Evolutionary conservation across 1,139 yeast genomes (phyloP).

Genomic region (Blastobotrys ciferrii): DNA sequence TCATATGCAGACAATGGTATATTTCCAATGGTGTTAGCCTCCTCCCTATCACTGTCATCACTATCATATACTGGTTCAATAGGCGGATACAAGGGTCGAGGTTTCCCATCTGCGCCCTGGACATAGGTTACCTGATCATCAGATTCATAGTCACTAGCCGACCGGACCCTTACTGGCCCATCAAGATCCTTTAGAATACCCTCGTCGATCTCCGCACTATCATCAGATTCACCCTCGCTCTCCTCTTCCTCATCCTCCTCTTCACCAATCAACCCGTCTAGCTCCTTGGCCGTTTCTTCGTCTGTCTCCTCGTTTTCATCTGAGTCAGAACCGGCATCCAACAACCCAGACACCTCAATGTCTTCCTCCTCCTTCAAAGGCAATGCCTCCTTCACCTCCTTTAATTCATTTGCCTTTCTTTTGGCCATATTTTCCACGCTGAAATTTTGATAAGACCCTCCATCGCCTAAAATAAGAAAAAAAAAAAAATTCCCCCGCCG

Average conservation of each 20-base stretch:
- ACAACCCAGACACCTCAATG: constrained; percentile 15
- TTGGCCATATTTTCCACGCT: constrained; percentile 12
- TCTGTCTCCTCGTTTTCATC: constrained; percentile 26
- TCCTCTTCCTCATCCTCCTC: constrained; percentile 29
- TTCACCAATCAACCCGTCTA: constrained; percentile 26
- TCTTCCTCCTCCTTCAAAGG: constrained; percentile 21
- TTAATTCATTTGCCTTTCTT: constrained; percentile 15
- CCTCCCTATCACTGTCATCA: constrained; percentile 88
- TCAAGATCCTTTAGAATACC: constrained; percentile 23
- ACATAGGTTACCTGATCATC: constrained; percentile 29
- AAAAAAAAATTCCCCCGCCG: constrained; percentile 10
- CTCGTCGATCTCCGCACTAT: constrained; percentile 24
- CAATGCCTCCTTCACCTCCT: constrained; percentile 11
- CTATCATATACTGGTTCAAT: constrained; percentile 90
- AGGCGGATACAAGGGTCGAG: constrained; percentile 77
- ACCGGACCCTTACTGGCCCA: constrained; percentile 21
- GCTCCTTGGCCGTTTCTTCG: constrained; percentile 26
- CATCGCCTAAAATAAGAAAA: background rate
- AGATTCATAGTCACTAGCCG: constrained; percentile 23
- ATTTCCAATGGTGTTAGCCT: constrained; percentile 86
- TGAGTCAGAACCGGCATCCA: constrained; percentile 18
- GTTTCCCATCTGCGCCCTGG: constrained; percentile 70
- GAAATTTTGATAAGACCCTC: background rate
- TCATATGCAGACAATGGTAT: constrained; percentile 92
- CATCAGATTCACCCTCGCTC: constrained; percentile 29